Base-by-base conservation (phyloP, 768 basidiomycete genomes). In the Lyophyllum decastes region DNA sequence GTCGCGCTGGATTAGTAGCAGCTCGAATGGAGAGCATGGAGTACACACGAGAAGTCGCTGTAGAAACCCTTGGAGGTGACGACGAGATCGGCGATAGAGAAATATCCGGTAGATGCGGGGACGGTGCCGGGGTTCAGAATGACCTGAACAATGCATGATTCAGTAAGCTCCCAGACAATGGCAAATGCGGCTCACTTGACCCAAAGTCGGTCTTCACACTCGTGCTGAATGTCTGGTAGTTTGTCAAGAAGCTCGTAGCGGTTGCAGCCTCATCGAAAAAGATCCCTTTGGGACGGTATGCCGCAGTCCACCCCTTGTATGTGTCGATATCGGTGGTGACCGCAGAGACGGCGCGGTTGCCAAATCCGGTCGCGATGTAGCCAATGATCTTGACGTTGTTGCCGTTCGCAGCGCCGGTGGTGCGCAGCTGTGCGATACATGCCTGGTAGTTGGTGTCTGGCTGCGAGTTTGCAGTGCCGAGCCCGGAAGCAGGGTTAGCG, bases 261-360 rank as follows among this genome's bases (percentile, higher is more conserved):
- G 63, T 64, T 7, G 62, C 51, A 2, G 67, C 70, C 57, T 77
- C 67, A 49, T 77, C 74, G 60, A 75, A 73, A 59, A 76, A 76
- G 19, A 77, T 72, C 0, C 75, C 74, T 19, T 70, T 62, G 0
- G 64, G 66, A 8, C 63, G 53, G 57, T 75, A 76, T 1, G 69
- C 54, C 10, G 60, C 53, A 0, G 55, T 53, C 75, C 75, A 76
- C 1, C 59, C 55, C 4, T 57, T 61, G 51, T 76, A 77, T 7
- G 70, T 72, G 30, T 66, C 43, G 40, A 76, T 63, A 27, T 75
- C 73, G 6, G 59, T 44, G 16, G 22, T 60, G 11, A 77, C 69
- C 19, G 52, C 60, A 3, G 66, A 44, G n/a, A 59, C 49, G 24
- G 49, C 49, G 11, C 70, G 68, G 8, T 22, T 34, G 4, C 68